Base-by-base conservation (phyloP, 352 stramenopile genomes). In the Phytophthora uliginosa region DNA sequence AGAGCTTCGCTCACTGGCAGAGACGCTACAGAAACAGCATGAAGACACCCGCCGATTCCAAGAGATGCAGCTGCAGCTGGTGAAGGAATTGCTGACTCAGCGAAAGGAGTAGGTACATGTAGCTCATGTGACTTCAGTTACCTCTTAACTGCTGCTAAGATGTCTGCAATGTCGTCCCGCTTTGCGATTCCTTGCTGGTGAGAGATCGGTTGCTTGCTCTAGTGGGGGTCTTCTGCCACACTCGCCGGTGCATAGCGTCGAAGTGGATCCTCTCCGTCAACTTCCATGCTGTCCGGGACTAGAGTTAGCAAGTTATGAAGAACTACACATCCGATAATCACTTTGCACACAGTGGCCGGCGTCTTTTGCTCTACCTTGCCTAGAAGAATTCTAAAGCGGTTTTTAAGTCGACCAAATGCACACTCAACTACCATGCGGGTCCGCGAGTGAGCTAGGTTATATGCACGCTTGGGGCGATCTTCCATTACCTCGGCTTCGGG, bases 251-350 rank as follows among this genome's bases (percentile, higher is more conserved):
- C 18, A 6, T 13, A 51, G 15, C 7, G 47, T 10, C 54, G 22
- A 4, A 66, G 48, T 5, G 34, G 47, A 22, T 59, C 36, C 7
- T 42, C 59, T 28, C 34, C 34, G 34, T 42, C 7, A 7, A 42
- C 34, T n/a, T 18, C 1, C 26, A 56, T 50, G 5, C 7, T 45
- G n/a, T 57, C 45, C 18, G 22, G 45, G 6, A 66, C 28, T 7
- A 66, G 34, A n/a, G 31, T 48, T 0, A 69, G 53, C 4, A 71
- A n/a, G 36, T 76, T 69, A 26, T 76, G 69, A 0, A 69, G 54
- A 2, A 69, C 63, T 18, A 69, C 28, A 58, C 63, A 69, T 13
- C 48, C 22, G 9, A 62, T 28, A 38, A 76, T 76, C 1, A 72
- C 48, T 2, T 76, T 71, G 58, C 40, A 31, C 26, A 31, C 26